phyloP scores from a whole-genome alignment of 2,329 filamentous ascomycete species.

The Ampelomyces quisqualis region DNA sequence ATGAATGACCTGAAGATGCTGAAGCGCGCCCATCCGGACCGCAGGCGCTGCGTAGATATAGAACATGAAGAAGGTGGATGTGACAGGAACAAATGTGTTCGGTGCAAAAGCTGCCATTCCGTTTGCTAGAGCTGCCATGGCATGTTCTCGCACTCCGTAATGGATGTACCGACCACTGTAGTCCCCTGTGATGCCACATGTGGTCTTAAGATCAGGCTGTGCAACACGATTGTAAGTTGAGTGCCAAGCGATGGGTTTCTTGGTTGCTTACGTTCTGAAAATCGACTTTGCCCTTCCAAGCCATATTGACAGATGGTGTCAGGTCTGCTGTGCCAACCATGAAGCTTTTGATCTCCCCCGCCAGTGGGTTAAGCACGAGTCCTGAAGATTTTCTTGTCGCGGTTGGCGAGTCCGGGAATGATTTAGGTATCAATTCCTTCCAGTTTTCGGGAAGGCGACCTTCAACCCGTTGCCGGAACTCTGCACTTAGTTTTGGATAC shows the following conservation, averaged over 20 bases:
- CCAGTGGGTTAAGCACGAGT: slow-evolving; percentile 55
- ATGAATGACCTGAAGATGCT: slow-evolving; percentile 59
- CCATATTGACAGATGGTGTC: slow-evolving; percentile 57
- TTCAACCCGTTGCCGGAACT: slow-evolving; percentile 52
- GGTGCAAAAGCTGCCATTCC: slow-evolving; percentile 58
- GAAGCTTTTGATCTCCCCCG: slow-evolving; percentile 88
- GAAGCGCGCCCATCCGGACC: slow-evolving; percentile 62
- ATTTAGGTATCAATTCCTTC: slow-evolving; percentile 53
- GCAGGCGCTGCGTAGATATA: slow-evolving; percentile 61
- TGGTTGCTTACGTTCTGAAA: slow-evolving; percentile 51
- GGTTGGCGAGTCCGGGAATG: slow-evolving; percentile 52
- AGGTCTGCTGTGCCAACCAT: slow-evolving; percentile 67
- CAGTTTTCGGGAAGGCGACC: slow-evolving; percentile 54
- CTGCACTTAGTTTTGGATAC: slow-evolving; percentile 53
- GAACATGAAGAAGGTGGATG: slow-evolving; percentile 65
- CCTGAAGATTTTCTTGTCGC: slow-evolving; percentile 55
- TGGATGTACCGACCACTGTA: slow-evolving; percentile 56
- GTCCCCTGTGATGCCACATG: slow-evolving; percentile 57
- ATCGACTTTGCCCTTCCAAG: slow-evolving; percentile 54
- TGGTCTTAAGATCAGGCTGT: slow-evolving; percentile 33
- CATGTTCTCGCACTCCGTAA: slow-evolving; percentile 42
- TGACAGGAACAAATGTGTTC: slow-evolving; percentile 48
- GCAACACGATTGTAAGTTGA: slow-evolving; percentile 11
- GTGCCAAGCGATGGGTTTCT: not conserved
- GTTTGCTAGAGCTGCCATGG: slow-evolving; percentile 48